A percentile compares a stretch with the other conserved stretches of the same genome.
phyloP scores from a whole-genome alignment of 2,329 filamentous ascomycete genomes.

The Nigrospora oryzae region DNA sequence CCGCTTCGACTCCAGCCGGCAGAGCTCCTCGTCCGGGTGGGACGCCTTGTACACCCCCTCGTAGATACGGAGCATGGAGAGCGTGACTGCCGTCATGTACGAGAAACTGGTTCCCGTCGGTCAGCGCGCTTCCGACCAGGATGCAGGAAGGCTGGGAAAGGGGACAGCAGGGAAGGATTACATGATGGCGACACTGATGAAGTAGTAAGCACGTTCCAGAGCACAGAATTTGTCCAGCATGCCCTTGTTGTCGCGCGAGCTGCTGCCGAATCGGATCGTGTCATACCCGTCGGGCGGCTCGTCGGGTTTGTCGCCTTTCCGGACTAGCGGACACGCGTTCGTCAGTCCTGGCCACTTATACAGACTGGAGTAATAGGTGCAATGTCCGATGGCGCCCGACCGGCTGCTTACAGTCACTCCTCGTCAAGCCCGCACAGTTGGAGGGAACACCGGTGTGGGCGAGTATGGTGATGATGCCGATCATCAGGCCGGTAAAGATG shows the following conservation, averaged over 20 bases:
- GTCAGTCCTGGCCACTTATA: neutral
- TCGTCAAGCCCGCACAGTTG: conserved; percentile 23
- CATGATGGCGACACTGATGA: conserved; percentile 20
- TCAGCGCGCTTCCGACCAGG: neutral
- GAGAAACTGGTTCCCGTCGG: conserved; percentile 14
- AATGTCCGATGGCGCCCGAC: no score
- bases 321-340: neutral
- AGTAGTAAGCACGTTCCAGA: conserved; percentile 23
- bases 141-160: neutral
- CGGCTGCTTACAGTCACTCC: conserved; percentile 8
- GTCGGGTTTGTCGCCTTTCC: conserved; percentile 5
- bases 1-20: conserved; percentile 14
- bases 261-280: conserved; percentile 22
- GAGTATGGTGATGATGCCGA: conserved; percentile 24
- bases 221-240: conserved; percentile 19
- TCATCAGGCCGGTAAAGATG: conserved; percentile 17
- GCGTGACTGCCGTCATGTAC: conserved; percentile 17
- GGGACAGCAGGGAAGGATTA: conserved; percentile 9
- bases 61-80: conserved; percentile 19
- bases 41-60: conserved; percentile 18
- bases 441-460: conserved; percentile 22
- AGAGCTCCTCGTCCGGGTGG: conserved; percentile 11
- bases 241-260: conserved; percentile 11
- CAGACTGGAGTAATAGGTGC: no score
- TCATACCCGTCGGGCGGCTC: conserved; percentile 12